Evolutionary conservation across 257 asterid species (phyloP), one percentile per base, ranked within the genome.

Genomic region (Jasminum sambac): DNA sequence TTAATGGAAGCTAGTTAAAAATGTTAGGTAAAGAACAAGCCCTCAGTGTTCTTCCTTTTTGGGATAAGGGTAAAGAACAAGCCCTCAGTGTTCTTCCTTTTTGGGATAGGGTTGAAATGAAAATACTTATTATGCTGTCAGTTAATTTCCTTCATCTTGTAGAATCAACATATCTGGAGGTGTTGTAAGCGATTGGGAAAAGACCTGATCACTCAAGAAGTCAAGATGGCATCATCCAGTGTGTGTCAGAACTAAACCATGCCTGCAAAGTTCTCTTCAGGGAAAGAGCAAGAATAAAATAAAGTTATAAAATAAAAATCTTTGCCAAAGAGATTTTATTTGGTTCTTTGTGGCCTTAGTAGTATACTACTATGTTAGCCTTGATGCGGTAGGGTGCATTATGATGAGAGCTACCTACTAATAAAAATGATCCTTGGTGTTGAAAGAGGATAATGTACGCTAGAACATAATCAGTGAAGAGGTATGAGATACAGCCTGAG

Each of bases 11-110:
- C n/a, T n/a, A n/a, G n/a, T n/a, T n/a, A n/a, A n/a, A n/a, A n/a
- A n/a, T n/a, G n/a, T n/a, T n/a, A n/a, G n/a, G n/a, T n/a, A n/a
- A n/a, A n/a, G n/a, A n/a, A n/a, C n/a, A n/a, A n/a, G n/a, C n/a
- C n/a, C 67, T 9, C 21, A 30, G 40, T 38, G 67, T 58, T 21
- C 64, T 70, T 63, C 46, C 70, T 64, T 11, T 40, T 40, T 44
- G 3, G 24, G 44, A 37, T 60, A 23, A 11, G 72, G n/a, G n/a
- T n/a, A n/a, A n/a, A n/a, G n/a, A n/a, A n/a, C n/a, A n/a, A n/a
- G n/a, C n/a, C n/a, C 67, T 9, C 21, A 30, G 40, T 38, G 67
- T 58, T 21, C 64, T 70, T 63, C 46, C 70, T 64, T 11, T 40
- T 40, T 44, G 3, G 24, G 44, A 37, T 60, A 23, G 8, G 72